These are phyloP conservation scores for Hyaloscypha bicolor DNA, from an alignment of 495 filamentous ascomycete genomes.

Conservation along the genomic window DNA sequence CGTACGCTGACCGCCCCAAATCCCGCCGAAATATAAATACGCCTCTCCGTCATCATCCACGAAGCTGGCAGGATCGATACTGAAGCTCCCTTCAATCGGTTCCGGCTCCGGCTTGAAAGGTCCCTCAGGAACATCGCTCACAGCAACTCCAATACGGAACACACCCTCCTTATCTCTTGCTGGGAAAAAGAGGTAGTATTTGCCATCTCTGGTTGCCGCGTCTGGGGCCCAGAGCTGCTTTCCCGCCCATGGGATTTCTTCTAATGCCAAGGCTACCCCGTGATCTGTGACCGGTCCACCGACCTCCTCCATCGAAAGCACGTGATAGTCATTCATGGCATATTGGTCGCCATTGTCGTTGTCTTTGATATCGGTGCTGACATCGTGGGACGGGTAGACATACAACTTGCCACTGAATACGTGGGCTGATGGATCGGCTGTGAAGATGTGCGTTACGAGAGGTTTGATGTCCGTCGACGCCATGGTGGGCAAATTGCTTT, in stretches of 20 bases:
- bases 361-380: conserved; percentile 60
- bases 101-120: conserved; percentile 50
- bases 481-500: conserved; percentile 9
- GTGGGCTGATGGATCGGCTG: conserved; percentile 63
- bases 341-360: conserved; percentile 86
- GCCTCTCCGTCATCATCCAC: conserved; percentile 62
- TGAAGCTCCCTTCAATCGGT: conserved; percentile 57
- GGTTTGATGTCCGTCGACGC: conserved; percentile 35
- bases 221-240: conserved; percentile 70
- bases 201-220: conserved; percentile 58
- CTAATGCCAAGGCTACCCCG: conserved; percentile 53
- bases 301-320: conserved; percentile 54
- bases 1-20: conserved; percentile 71
- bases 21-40: conserved; percentile 66
- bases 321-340: conserved; percentile 75
- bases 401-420: conserved; percentile 59
- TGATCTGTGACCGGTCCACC: conserved; percentile 59
- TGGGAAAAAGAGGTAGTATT: conserved; percentile 68
- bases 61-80: conserved; percentile 66
- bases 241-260: conserved; percentile 63
- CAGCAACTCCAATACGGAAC: conserved; percentile 68
- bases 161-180: conserved; percentile 58
- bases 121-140: conserved; percentile 53
- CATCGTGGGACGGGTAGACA: conserved; percentile 69
- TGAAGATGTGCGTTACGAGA: conserved; percentile 68